Evolutionary conservation across 2,329 filamentous ascomycete species (phyloP), one percentile per base, ranked within the genome.

Genomic region (Xylaria sp.): DNA sequence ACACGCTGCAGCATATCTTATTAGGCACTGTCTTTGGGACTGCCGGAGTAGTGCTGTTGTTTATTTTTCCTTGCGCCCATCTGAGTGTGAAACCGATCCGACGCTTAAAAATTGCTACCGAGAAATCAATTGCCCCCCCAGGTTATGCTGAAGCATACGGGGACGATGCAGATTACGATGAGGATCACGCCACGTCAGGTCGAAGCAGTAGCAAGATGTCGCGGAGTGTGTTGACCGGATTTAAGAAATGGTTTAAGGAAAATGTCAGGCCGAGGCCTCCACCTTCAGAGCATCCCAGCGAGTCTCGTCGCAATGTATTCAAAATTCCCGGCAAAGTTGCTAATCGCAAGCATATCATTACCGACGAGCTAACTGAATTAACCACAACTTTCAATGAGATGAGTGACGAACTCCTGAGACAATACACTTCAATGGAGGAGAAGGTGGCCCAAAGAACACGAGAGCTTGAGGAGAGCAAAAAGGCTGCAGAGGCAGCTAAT

Each of bases 401-500:
- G 94, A 92, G 91, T 0, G 93, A 97, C 69, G 94, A 97, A 79
- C 81, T 97, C 50, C 86, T 92, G 74, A 92, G 93, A 79, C 94
- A 97, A 74, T 97, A 97, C 75, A 89, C 90, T 33, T 89, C 88
- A 11, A 83, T 97, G 0, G 94, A 97, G 77, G 90, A 95, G 63
- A 90, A 95, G 73, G 94, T 97, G 0, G 88, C 88, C 6, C 89
- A 94, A 77, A 86, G 94, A 62, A 97, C 94, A 0, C 87, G 87
- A 39, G 92, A 97, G 78, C 83, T 97, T 0, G 93, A 97, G 75
- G 88, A 93, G 68, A 96, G 91, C 81, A 97, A 97, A 78, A 93
- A 93, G 80, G 93, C 93, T 1, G 94, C 94, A 1, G 94, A 97
- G 78, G 92, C 92, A n/a, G 94, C 94, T 3, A 97, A 97, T 73